A percentile compares a stretch with the other conserved stretches of the same genome.
phyloP scores from a whole-genome alignment of 305 asterid genomes.

The Fraxinus sp. region DNA sequence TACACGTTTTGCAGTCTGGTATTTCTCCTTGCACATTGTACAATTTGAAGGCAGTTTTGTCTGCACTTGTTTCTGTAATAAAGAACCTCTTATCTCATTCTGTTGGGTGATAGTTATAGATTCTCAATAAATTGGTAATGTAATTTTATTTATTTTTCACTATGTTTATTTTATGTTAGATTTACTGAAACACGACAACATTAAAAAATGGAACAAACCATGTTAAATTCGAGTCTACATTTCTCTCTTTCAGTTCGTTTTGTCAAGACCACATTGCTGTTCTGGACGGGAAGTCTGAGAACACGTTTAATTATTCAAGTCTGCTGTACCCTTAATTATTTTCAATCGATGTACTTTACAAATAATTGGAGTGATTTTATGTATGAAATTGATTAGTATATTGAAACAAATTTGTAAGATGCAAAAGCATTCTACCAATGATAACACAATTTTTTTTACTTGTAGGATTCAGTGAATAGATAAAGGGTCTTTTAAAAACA shows the following conservation, averaged over 20 bases:
- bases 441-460: neutral
- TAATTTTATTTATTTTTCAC: neutral
- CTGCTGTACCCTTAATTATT: neutral
- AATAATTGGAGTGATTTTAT: neutral
- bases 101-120: neutral
- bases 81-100: neutral
- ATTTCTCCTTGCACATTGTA: neutral
- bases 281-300: neutral
- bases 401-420: neutral
- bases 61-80: neutral
- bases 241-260: neutral
- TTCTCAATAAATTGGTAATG: neutral
- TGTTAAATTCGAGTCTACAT: neutral
- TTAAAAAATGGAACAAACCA: neutral
- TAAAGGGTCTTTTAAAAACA: no score
- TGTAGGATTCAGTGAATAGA: no score
- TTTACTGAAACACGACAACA: neutral
- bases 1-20: neutral
- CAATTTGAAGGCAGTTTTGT: neutral
- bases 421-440: neutral
- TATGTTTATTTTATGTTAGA: neutral
- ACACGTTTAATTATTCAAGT: neutral
- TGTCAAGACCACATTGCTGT: neutral
- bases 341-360: neutral
- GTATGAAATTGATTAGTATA: neutral